Base-by-base conservation (phyloP, 2,329 filamentous ascomycete species). In the Colletotrichum horii region DNA sequence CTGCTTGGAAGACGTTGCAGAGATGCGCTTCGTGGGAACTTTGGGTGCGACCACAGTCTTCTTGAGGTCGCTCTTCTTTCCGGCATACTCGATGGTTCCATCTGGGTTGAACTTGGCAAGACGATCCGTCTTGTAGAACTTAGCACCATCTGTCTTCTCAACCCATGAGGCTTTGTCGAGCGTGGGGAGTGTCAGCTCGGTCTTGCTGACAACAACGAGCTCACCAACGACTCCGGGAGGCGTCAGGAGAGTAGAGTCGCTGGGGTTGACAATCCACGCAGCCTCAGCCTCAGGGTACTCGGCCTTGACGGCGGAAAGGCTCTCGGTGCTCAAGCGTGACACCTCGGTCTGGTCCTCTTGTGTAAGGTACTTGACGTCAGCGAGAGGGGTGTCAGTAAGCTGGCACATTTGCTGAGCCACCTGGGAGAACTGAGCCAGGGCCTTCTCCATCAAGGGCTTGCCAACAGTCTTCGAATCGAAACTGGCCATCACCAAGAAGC, bases 381-480 rank as follows among this genome's bases (percentile, higher is more conserved):
- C 79, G 16, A 88, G 79, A 14, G 78, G 79, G 6, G 77, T 78
- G 14, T 81, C 80, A 2, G 80, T 80, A 38, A 83, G 80, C 67
- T 84, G 82, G 62, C 89, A 88, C 28, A 94, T 85, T 26, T 88
- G 83, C 56, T 87, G 85, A 0, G 88, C 86, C n/a, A 90, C 86
- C 5, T 85, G 83, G 38, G 87, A 87, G 26, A 93, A 85, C 69
- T 91, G 88, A 3, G 84, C 80, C 26, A 93, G 83, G 4, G 89
- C 89, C 36, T 86, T 85, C 78, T 92, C 84, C 83, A 93, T 90
- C 22, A 88, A 86, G 28, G 84, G 82, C 36, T 84, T 85, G 22
- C 85, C 84, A 22, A 94, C 88, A 1, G 89, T 88, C n/a, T 89
- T 88, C 26, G 91, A 91, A 79, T 94, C 92, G 78, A 93, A 93